Conservation (phyloP, 495 filamentous ascomycete genomes). For the Xylaria grammica region DNA sequence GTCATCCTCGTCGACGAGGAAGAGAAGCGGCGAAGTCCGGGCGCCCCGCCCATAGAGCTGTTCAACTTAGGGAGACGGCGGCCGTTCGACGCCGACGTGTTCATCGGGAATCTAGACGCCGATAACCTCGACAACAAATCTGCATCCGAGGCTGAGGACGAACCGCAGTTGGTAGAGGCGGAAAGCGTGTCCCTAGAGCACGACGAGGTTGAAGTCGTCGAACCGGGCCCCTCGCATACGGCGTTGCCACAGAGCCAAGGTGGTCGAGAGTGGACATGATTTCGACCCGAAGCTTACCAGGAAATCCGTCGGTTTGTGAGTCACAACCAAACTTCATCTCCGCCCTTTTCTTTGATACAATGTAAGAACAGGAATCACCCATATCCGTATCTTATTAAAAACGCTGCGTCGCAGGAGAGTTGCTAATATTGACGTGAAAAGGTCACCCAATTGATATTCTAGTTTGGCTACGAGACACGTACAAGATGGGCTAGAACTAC, state of each 20-base stretch:
- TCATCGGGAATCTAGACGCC: no score
- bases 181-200: conserved; percentile 1
- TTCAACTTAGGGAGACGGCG: conserved; percentile 9
- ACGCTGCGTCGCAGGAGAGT: no score
- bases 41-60: conserved; percentile 16
- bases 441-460: no score
- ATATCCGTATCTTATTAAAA: no score
- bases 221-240: neutral
- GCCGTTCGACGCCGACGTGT: conserved; percentile 18
- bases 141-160: neutral
- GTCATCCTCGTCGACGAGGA: conserved; percentile 65
- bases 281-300: neutral
- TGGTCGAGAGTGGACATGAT: neutral
- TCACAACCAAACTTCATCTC: neutral
- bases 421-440: no score
- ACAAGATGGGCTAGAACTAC: no score
- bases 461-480: no score
- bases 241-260: neutral
- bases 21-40: conserved; percentile 16
- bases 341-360: no score
- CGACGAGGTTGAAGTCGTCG: neutral
- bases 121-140: conserved; percentile 1
- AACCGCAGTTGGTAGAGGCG: no score
- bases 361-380: no score
- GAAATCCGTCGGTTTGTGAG: neutral